Evolutionary conservation across 179 eudicot genomes (phyloP).

Genomic region (Silene vulgaris): DNA sequence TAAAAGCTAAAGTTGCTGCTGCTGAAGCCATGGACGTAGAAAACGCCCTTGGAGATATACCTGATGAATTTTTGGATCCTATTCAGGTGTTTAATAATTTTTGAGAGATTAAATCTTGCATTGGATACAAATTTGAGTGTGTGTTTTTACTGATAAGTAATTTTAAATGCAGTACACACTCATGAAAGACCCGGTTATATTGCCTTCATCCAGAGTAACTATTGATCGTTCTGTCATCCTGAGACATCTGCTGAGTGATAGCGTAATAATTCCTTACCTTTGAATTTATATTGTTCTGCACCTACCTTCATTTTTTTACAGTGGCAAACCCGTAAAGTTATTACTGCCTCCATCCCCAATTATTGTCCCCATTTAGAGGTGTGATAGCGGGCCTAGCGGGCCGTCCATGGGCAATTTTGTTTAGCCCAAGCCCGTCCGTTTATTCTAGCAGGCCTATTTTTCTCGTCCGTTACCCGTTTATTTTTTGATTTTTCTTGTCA

Average conservation of each 20-base stretch:
- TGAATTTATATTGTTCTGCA: background rate
- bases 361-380: background rate
- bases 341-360: background rate
- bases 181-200: slow-evolving; percentile 94
- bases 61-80: slow-evolving; percentile 97
- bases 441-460: too few species aligned
- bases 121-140: background rate
- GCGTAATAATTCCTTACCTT: slow-evolving; percentile 36
- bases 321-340: background rate
- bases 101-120: background rate
- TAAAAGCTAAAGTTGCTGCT: slow-evolving; percentile 79
- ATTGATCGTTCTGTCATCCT: slow-evolving; percentile 87
- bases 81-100: slow-evolving; percentile 55
- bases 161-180: slow-evolving; percentile 68
- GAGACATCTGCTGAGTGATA: slow-evolving; percentile 93
- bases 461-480: too few species aligned
- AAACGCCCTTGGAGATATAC: slow-evolving; percentile 93
- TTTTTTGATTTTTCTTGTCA: too few species aligned
- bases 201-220: slow-evolving; percentile 84
- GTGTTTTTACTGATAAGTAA: slow-evolving; percentile 9
- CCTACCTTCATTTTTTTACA: background rate
- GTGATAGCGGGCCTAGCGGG: too few species aligned
- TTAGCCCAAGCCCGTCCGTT: too few species aligned
- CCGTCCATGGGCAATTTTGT: too few species aligned
- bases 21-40: slow-evolving; percentile 93